phyloP scores from a whole-genome alignment of 305 asterid species.

The Coffea humblotiana region DNA sequence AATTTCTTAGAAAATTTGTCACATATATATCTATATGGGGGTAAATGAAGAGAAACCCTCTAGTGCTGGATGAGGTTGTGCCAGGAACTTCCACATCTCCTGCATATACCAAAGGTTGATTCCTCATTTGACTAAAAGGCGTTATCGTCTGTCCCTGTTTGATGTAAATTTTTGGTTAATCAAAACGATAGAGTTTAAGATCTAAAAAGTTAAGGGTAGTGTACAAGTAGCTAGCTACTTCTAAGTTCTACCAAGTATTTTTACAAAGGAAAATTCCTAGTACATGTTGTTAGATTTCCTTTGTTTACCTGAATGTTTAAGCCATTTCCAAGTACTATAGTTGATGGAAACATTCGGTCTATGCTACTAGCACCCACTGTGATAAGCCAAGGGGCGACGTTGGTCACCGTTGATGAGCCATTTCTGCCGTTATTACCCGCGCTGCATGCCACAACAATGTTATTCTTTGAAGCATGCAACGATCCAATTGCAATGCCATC shows the following conservation, averaged over 20 bases:
- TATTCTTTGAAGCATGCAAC: conserved; percentile 29
- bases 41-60: background rate
- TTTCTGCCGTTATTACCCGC: conserved; percentile 46
- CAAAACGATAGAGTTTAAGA: no score
- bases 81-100: conserved; percentile 32
- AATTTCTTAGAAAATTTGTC: no score
- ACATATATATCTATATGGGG: background rate
- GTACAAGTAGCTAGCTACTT: no score
- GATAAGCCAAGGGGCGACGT: conserved; percentile 49
- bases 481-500: conserved; percentile 39
- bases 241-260: no score
- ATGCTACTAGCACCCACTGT: conserved; percentile 49
- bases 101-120: conserved; percentile 40
- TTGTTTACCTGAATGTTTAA: background rate
- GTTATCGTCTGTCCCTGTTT: conserved; percentile 42
- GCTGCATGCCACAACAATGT: conserved; percentile 40
- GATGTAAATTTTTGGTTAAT: no score
- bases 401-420: conserved; percentile 18
- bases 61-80: background rate
- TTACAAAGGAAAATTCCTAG: no score
- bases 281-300: no score
- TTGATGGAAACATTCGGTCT: conserved; percentile 38
- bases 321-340: conserved; percentile 1
- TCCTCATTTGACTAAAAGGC: conserved; percentile 18
- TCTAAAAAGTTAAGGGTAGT: no score